phyloP scores from a whole-genome alignment of 2,329 filamentous ascomycete genomes.

The Pseudogymnoascus sp. region DNA sequence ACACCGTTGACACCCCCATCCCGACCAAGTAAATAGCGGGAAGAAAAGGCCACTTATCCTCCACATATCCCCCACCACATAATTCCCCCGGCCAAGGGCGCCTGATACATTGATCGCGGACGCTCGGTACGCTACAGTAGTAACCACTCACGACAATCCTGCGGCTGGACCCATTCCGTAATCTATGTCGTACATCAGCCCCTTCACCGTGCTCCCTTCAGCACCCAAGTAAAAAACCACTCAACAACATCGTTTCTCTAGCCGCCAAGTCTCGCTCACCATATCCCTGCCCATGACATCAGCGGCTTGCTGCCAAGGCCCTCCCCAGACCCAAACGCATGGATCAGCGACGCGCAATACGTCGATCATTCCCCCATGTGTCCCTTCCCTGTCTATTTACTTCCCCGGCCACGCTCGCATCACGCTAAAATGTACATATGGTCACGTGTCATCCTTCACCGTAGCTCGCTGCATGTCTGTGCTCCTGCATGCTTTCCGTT shows the following conservation, averaged over 20 bases:
- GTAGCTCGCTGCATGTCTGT: background rate
- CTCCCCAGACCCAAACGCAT: background rate
- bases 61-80: background rate
- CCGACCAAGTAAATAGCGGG: background rate
- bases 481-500: background rate
- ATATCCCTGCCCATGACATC: conserved; percentile 1
- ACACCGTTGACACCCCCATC: conserved; percentile 1
- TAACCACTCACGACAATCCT: background rate
- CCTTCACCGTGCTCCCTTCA: background rate
- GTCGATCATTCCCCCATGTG: background rate
- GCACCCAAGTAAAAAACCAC: background rate
- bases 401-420: conserved; percentile 2
- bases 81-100: background rate
- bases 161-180: conserved; percentile 2
- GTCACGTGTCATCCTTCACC: conserved; percentile 3
- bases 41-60: background rate
- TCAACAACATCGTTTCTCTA: background rate
- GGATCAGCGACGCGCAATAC: background rate
- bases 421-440: background rate
- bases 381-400: background rate
- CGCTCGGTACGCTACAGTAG: background rate
- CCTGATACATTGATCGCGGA: background rate
- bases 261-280: background rate
- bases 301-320: conserved; percentile 1
- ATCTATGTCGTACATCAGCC: conserved; percentile 6